Base-by-base conservation (phyloP, 192 early-diverging fungal genomes). In the Coemansia sp. region DNA sequence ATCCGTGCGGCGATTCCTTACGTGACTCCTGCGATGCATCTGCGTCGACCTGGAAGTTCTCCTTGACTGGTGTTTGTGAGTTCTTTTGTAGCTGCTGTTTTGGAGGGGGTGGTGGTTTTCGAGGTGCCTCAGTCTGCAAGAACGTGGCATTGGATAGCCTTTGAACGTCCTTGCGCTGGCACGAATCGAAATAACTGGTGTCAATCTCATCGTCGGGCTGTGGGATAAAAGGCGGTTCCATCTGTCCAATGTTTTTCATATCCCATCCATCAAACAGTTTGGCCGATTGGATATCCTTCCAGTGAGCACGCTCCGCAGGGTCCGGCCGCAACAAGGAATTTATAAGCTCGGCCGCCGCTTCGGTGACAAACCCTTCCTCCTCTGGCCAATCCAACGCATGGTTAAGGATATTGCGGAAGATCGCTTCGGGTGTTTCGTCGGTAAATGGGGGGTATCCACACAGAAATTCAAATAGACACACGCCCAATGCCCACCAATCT, bases 401-500 rank as follows among this genome's bases (percentile, higher is more conserved):
- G 63, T 92, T 90, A 15, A 96, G 84, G 74, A 96, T 96, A 66
- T 95, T 94, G 62, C 83, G 82, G 71, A 95, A 96, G 58, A 96
- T 96, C 5, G 84, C 84, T 70, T 95, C 91, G 5, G 92, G 89
- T 1, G 87, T 74, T 20, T 95, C 91, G 72, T 93, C 95, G 57
- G 88, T 92, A 64, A 96, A 96, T 0, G 95, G 95, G 28, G 95
- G 94, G 60, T 91, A 92, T 33, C 95, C 95, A 13, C 86, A 84
- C 45, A 96, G 66, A 79, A 93, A 94, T 75, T 98, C 95, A 73
- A 91, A 98, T 29, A 95, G 63, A 52, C 93, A 92, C 30, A 97
- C 88, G 26, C 96, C 96, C 16, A 97, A 71, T 1, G 93, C 87
- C 96, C 96, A 98, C 94, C 94, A 98, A 66, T 98, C 96, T 9